phyloP scores from a whole-genome alignment of 805 yeast species.

The Yarrowia yakushimensis region DNA sequence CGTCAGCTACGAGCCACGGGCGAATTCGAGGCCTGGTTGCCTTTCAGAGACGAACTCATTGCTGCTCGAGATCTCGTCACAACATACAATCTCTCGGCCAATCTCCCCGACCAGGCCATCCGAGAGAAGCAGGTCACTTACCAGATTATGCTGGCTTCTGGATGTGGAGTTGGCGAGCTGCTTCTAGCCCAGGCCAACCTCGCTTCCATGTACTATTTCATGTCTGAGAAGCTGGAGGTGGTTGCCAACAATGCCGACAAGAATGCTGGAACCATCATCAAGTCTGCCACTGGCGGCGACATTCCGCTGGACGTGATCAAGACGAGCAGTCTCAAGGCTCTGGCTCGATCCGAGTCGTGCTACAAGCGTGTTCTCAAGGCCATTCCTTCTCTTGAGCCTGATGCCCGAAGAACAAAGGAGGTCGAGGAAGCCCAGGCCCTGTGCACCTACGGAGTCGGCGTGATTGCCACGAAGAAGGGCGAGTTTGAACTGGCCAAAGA shows the following conservation, averaged over 20 bases:
- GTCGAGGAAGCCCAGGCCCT: constrained; percentile 69
- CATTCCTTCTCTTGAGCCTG: constrained; percentile 43
- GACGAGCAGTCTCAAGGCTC: not conserved
- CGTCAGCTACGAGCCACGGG: not conserved
- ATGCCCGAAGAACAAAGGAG: constrained; percentile 40
- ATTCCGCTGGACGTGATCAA: not conserved
- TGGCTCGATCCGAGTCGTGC: constrained; percentile 31
- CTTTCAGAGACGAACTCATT: constrained; percentile 73
- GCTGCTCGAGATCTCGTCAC: constrained; percentile 72
- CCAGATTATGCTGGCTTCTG: constrained; percentile 71
- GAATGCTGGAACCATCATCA: not conserved
- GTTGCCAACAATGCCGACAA: not conserved
- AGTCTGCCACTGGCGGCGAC: not conserved
- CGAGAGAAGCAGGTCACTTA: constrained; percentile 60
- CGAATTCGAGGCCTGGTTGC: constrained; percentile 38
- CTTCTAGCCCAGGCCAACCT: constrained; percentile 52
- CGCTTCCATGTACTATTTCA: constrained; percentile 65
- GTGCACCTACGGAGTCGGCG: constrained; percentile 83
- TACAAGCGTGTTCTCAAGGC: constrained; percentile 46
- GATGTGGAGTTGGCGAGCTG: constrained; percentile 60
- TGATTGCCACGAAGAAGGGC: constrained; percentile 60
- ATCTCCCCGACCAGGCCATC: constrained; percentile 62
- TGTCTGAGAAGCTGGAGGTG: constrained; percentile 57
- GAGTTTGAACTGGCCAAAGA: constrained; percentile 56
- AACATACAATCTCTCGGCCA: constrained; percentile 64